Evolutionary conservation across 257 asterid genomes (phyloP).

Genomic region (Apocynum venetum): DNA sequence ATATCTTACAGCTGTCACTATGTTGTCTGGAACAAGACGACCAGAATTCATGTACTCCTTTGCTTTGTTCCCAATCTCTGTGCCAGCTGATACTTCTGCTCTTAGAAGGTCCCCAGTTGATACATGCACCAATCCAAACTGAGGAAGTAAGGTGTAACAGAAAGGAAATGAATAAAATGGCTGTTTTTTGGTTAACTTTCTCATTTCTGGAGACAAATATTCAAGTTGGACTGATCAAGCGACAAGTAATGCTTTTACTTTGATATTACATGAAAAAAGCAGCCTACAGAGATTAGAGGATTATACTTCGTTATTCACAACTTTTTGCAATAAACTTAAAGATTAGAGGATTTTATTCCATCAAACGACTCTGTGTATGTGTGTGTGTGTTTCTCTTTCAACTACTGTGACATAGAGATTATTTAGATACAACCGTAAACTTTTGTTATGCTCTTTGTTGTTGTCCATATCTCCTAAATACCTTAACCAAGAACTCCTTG

Average conservation of each 20-base stretch:
- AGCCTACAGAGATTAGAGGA: not conserved
- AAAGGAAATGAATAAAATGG: not conserved
- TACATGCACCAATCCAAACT: slow-evolving; percentile 90
- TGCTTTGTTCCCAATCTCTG: slow-evolving; percentile 80
- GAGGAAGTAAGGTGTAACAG: slow-evolving; percentile 28
- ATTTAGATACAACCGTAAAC: not conserved
- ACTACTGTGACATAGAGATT: not conserved
- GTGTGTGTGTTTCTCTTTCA: not conserved
- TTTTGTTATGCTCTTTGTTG: not conserved
- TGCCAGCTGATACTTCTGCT: slow-evolving; percentile 83
- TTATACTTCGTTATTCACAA: not conserved
- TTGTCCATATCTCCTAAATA: not conserved
- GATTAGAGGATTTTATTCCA: not conserved
- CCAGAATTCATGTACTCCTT: slow-evolving; percentile 90
- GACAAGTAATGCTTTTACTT: not conserved
- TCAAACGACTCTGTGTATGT: not conserved
- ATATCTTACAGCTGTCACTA: slow-evolving; percentile 75
- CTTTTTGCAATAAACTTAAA: not conserved
- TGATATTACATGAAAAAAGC: not conserved
- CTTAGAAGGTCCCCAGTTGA: slow-evolving; percentile 95
- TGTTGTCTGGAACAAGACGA: slow-evolving; percentile 80
- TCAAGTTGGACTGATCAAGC: not conserved
- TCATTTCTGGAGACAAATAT: not conserved
- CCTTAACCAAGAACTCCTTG: not conserved
- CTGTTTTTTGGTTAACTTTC: not conserved